Percentiles rank a stretch among this genome's conserved stretches.
phyloP scores from a whole-genome alignment of 1,139 yeast species.

The Saccharomyces hybrid region DNA sequence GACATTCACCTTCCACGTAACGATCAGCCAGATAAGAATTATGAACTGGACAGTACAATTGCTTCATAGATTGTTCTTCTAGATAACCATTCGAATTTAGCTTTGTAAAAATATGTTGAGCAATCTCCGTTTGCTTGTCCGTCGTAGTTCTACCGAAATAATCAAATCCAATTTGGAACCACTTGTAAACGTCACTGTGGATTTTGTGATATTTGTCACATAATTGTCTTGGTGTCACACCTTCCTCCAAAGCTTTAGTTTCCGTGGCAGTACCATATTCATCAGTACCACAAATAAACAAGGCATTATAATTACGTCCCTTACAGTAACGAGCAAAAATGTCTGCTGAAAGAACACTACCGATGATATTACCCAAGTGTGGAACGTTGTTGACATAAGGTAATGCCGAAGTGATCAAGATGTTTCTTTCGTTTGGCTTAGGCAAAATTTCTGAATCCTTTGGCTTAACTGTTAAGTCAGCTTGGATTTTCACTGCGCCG shows the following conservation, averaged over 20 bases:
- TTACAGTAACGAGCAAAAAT: constrained; percentile 86
- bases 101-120: constrained; percentile 83
- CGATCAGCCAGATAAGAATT: constrained; percentile 91
- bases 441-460: constrained; percentile 42
- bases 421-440: constrained; percentile 61
- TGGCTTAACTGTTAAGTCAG: constrained; percentile 36
- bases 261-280: constrained; percentile 99
- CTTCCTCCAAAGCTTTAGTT: constrained; percentile 93
- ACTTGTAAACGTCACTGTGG: constrained; percentile 85
- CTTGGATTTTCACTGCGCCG: constrained; percentile 44
- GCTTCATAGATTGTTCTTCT: constrained; percentile 83
- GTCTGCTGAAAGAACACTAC: constrained; percentile 92
- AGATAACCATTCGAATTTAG: constrained; percentile 65
- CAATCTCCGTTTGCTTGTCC: constrained; percentile 82
- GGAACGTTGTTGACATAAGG: constrained; percentile 98
- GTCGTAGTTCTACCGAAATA: constrained; percentile 96
- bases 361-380: constrained; percentile 93
- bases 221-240: constrained; percentile 74
- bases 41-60: constrained; percentile 84
- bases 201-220: constrained; percentile 85
- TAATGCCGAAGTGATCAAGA: constrained; percentile 87
- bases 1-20: constrained; percentile 96
- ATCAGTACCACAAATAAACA: constrained; percentile 92
- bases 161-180: constrained; percentile 95
- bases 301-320: constrained; percentile 77